Base-by-base conservation (phyloP, 345 rosid genomes). In the Euclidium syriacum region DNA sequence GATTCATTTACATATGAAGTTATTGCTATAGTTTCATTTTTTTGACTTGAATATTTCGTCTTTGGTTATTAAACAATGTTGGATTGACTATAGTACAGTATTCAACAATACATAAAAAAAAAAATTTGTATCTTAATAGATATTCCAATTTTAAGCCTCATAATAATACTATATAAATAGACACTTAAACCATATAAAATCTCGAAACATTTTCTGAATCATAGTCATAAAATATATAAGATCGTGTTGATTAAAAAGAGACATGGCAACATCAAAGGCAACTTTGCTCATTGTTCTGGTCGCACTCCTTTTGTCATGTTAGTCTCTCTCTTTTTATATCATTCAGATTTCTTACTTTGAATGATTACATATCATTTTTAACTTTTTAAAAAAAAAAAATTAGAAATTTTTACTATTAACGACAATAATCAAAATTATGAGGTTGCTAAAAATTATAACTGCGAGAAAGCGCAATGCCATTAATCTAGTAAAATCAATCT, bases 251-350 rank as follows among this genome's bases (percentile, higher is more conserved):
- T n/a, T n/a, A n/a, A n/a, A 11, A 16, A 39, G 44, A 59, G 19
- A 18, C 10, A 62, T 62, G 58, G 35, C 39, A 11, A 4, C n/a
- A 25, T 62, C 67, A 62, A 62, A 36, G 10, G 4, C 38, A 49
- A n/a, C 29, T 15, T 12, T 62, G 19, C 10, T 49, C 10, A 50
- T 49, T 26, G 27, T 62, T 36, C 15, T 49, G 1, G 19, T 38
- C 7, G 14, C 67, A 35, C 3, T 36, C 0, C 4, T 62, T 8
- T n/a, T 58, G 8, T 49, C 57, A 62, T 48, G 57, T 62, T 16
- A 57, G 49, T 57, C 10, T 34, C 1, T 20, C 18, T 36, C 5
- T 12, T 2, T 43, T 24, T 4, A 23, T 42, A n/a, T 17, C 23
- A n/a, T n/a, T n/a, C n/a, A n/a, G n/a, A n/a, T n/a, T n/a, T n/a